phyloP scores from a whole-genome alignment of 2,329 filamentous ascomycete species.

The Mycosphaerella sp. region DNA sequence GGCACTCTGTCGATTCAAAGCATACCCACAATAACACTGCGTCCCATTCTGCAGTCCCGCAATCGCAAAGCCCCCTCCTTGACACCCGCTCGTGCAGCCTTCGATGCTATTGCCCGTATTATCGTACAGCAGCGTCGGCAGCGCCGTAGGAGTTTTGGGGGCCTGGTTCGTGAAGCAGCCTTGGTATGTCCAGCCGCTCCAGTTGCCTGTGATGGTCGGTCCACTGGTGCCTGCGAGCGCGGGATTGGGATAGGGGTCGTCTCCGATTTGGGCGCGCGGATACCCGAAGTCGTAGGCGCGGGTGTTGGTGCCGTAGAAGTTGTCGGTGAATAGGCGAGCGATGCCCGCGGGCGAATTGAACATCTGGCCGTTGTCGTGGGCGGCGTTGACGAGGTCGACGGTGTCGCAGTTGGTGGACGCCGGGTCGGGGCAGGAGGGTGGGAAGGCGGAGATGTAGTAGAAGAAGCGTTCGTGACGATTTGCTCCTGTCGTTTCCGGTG shows the following conservation, averaged over 20 bases:
- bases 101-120: conserved; percentile 27
- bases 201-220: conserved; percentile 8
- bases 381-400: conserved; percentile 29
- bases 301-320: conserved; percentile 31
- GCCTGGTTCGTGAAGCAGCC: conserved; percentile 33
- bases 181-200: conserved; percentile 29
- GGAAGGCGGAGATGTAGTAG: conserved; percentile 33
- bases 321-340: conserved; percentile 33
- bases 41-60: conserved; percentile 32
- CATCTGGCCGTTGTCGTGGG: conserved; percentile 33
- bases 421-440: conserved; percentile 27
- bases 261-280: conserved; percentile 29
- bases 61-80: conserved; percentile 28
- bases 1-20: conserved; percentile 20
- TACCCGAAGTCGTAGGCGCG: conserved; percentile 33
- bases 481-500: conserved; percentile 28
- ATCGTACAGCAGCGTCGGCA: conserved; percentile 24
- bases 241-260: conserved; percentile 13
- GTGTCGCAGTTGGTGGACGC: conserved; percentile 28
- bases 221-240: not conserved
- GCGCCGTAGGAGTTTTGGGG: conserved; percentile 16
- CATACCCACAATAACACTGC: conserved; percentile 33
- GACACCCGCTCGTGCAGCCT: conserved; percentile 28
- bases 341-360: conserved; percentile 30
- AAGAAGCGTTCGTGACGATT: conserved; percentile 37